Percentiles rank a stretch among this genome's conserved stretches.
phyloP scores from a whole-genome alignment of 768 basidiomycete genomes.

The Tubosaeta sp. region DNA sequence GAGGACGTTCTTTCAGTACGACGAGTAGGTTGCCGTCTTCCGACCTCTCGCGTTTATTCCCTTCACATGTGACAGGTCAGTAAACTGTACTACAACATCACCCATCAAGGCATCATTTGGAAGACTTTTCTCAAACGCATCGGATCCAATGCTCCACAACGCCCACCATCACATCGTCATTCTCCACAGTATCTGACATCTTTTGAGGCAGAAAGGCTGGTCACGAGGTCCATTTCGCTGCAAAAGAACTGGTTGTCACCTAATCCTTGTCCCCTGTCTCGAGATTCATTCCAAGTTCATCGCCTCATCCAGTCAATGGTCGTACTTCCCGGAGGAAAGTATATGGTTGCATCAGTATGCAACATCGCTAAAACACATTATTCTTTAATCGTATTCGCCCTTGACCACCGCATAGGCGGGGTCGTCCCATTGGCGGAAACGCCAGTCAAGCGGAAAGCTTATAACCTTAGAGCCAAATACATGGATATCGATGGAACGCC shows the following conservation, averaged over 20 bases:
- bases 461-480: conserved; percentile 57
- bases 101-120: conserved; percentile 68
- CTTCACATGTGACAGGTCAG: conserved; percentile 40
- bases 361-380: conserved; percentile 42
- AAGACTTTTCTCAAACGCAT: conserved; percentile 55
- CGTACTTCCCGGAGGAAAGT: conserved; percentile 63
- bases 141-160: conserved; percentile 53
- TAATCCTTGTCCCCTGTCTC: conserved; percentile 31
- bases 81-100: conserved; percentile 56
- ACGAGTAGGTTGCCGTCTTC: conserved; percentile 24
- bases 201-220: conserved; percentile 50
- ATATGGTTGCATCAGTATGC: conserved; percentile 57
- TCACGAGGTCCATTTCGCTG: conserved; percentile 55
- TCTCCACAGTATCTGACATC: conserved; percentile 29
- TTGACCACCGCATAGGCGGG: conserved; percentile 49
- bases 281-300: conserved; percentile 24
- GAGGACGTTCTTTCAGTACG: conserved; percentile 36
- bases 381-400: conserved; percentile 48
- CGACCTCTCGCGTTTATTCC: neutral
- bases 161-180: conserved; percentile 56
- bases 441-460: conserved; percentile 48
- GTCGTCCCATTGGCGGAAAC: conserved; percentile 46
- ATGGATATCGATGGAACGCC: conserved; percentile 39
- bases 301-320: conserved; percentile 49
- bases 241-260: conserved; percentile 55